Conservation (phyloP, 1,139 yeast species). For the Lodderomyces metapsilosis region DNA sequence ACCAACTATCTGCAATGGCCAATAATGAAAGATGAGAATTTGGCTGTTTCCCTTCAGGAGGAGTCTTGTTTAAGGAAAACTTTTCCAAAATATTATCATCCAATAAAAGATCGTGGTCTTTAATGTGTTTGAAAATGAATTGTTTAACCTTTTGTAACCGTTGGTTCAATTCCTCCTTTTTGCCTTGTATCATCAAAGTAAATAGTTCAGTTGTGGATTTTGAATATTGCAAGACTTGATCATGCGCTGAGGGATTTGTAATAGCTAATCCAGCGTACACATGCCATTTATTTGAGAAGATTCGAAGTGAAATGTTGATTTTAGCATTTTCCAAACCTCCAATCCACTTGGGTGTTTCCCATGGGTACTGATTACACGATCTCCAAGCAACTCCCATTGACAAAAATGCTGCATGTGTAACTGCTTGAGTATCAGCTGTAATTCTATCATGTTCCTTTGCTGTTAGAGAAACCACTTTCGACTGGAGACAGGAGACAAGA, state of each 20-base stretch:
- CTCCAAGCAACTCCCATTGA: slow-evolving; percentile 98
- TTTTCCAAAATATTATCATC: slow-evolving; percentile 79
- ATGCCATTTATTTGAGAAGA: slow-evolving; percentile 94
- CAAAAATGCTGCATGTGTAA: slow-evolving; percentile 94
- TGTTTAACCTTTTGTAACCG: slow-evolving; percentile 68
- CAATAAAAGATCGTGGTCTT: slow-evolving; percentile 54
- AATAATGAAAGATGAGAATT: slow-evolving; percentile 86
- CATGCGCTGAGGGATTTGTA: slow-evolving; percentile 91
- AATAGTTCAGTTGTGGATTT: slow-evolving; percentile 79
- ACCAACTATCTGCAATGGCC: slow-evolving; percentile 95
- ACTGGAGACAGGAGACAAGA: slow-evolving; percentile 68
- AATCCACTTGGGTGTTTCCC: slow-evolving; percentile 84
- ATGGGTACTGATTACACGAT: slow-evolving; percentile 78
- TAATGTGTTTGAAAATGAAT: slow-evolving; percentile 70
- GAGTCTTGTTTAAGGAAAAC: slow-evolving; percentile 73
- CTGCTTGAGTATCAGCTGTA: slow-evolving; percentile 98
- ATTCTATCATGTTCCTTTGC: slow-evolving; percentile 89
- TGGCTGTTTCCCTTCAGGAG: slow-evolving; percentile 71
- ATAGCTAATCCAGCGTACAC: slow-evolving; percentile 97
- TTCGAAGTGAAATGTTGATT: slow-evolving; percentile 86
- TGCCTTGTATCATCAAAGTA: slow-evolving; percentile 76
- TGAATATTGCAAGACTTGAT: slow-evolving; percentile 87
- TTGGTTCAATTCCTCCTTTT: slow-evolving; percentile 52
- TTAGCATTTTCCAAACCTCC: slow-evolving; percentile 97
- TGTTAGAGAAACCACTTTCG: slow-evolving; percentile 73